phyloP scores from a whole-genome alignment of 805 yeast genomes.

The Henningerozyma blattae region DNA sequence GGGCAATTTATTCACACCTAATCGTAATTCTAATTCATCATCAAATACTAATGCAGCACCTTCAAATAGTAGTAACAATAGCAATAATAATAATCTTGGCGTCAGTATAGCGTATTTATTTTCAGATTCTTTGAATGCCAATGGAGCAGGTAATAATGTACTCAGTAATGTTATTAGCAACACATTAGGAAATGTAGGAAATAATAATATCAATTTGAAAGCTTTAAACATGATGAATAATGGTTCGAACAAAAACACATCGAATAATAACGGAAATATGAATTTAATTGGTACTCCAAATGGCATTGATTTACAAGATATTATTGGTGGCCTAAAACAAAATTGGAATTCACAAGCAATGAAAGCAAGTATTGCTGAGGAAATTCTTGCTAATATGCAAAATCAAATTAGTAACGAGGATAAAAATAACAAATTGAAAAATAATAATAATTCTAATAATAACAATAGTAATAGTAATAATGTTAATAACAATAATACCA shows the following conservation, averaged over 20 bases:
- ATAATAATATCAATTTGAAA: slow-evolving; percentile 4
- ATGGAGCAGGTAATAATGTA: neutral
- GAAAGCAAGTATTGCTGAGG: slow-evolving; percentile 18
- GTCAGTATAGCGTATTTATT: too few relatives aligned
- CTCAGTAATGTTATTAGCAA: neutral
- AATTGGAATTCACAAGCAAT: slow-evolving; percentile 1
- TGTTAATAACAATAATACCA: neutral
- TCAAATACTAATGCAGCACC: neutral
- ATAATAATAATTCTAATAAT: neutral
- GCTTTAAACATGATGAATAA: neutral
- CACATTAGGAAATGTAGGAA: neutral
- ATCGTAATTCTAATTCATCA: too few relatives aligned
- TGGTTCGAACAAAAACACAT: neutral
- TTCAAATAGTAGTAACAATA: neutral
- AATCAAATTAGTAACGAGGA: slow-evolving; percentile 7
- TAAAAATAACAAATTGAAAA: neutral
- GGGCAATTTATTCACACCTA: too few relatives aligned
- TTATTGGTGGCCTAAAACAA: slow-evolving; percentile 10
- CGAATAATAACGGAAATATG: neutral
- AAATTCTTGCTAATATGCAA: slow-evolving; percentile 22
- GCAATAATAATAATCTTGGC: too few relatives aligned
- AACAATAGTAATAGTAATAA: neutral
- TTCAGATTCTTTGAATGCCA: too few relatives aligned
- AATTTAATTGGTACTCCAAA: neutral
- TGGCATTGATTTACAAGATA: slow-evolving; percentile 13